Base-by-base conservation (phyloP, 2,329 filamentous ascomycete species). In the Xylariaceae sp. region DNA sequence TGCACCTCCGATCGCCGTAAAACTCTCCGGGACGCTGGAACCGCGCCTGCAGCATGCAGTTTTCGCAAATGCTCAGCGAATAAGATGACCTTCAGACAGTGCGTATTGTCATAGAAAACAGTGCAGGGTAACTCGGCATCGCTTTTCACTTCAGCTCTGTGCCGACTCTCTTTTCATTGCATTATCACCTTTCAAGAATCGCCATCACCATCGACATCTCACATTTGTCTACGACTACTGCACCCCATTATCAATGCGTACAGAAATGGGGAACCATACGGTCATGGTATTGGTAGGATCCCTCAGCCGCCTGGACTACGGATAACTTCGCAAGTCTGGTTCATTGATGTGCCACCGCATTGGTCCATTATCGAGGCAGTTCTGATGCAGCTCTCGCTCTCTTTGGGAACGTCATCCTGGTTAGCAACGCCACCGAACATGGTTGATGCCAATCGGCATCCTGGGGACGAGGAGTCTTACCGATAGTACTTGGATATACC, bases 1-100 rank as follows among this genome's bases (percentile, higher is more conserved):
- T 45, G 41, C 41, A 6, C 9, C 41, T n/a, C 13, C 4, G 41
- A 13, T 41, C 9, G 11, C 34, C 55, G 54, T 51, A 30, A 30
- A 30, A 30, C 23, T 30, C 53, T 11, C 61, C 61, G 53, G 30
- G n/a, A 34, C 23, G 18, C 48, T 60, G 58, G 60, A 52, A 58
- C 58, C 23, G n/a, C 53, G 44, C 44, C 61, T 62, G 58, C 58
- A 62, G 34, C 23, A 53, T 58, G 61, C 52, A 56, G 45, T 9
- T n/a, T 11, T 60, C 61, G 55, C 49, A 58, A 60, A 10, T 10
- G 17, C 52, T 55, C 60, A 55, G 60, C 60, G 58, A 62, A 60
- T 60, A n/a, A 41, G 54, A 17, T 17, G 11, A 13, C 5, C 13
- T 6, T 4, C 6, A n/a, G 2, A 45, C 41, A 45, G 41, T 45